phyloP scores from a whole-genome alignment of 2,329 filamentous ascomycete species.

The Colletotrichum lentis region DNA sequence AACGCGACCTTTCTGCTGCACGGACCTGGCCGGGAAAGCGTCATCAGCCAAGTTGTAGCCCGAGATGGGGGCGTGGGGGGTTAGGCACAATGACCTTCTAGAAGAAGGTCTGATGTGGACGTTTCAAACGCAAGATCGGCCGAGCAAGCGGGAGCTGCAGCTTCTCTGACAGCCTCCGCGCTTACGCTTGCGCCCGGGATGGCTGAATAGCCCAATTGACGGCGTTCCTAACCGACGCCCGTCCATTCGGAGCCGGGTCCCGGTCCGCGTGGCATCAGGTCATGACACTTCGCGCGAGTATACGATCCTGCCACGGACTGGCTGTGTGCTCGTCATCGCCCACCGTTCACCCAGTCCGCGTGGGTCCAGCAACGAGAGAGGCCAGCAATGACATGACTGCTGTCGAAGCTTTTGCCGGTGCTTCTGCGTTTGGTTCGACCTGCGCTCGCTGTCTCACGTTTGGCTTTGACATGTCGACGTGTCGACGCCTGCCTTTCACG shows the following conservation, averaged over 20 bases:
- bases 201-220: conserved; percentile 6
- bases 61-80: neutral
- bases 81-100: conserved; percentile 27
- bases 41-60: conserved; percentile 2
- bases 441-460: too few relatives aligned
- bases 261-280: conserved; percentile 6
- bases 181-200: neutral
- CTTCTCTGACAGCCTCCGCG: conserved; percentile 17
- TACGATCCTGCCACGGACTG: neutral
- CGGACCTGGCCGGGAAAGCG: conserved; percentile 2
- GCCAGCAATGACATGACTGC: neutral
- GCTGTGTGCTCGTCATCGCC: neutral
- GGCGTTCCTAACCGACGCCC: neutral
- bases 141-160: conserved; percentile 20
- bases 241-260: conserved; percentile 19
- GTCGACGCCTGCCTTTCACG: neutral
- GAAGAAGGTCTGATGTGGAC: conserved; percentile 26
- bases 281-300: neutral
- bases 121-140: conserved; percentile 30
- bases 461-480: conserved; percentile 13
- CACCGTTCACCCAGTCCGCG: neutral
- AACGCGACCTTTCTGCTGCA: neutral
- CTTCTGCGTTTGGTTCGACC: neutral
- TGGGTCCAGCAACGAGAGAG: neutral
- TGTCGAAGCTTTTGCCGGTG: neutral